phyloP scores from a whole-genome alignment of 1,139 yeast genomes.

The Pichia sp. region DNA sequence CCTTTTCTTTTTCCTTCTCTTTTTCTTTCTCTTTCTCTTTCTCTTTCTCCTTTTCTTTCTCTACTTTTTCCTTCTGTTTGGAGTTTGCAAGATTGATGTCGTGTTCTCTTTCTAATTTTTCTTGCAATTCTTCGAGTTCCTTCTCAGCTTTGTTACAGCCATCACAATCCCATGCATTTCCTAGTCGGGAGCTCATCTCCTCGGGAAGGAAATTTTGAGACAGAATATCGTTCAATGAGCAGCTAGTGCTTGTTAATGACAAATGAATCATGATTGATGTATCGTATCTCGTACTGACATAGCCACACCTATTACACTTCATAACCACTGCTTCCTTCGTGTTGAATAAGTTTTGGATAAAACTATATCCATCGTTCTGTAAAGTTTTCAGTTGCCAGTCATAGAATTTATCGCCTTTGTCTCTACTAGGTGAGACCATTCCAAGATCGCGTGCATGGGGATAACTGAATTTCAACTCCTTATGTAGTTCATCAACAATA shows the following conservation, averaged over 20 bases:
- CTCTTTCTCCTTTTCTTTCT: slow-evolving; percentile 11
- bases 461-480: slow-evolving; percentile 55
- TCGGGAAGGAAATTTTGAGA: slow-evolving; percentile 24
- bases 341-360: slow-evolving; percentile 66
- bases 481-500: slow-evolving; percentile 79
- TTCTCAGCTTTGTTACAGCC: slow-evolving; percentile 48
- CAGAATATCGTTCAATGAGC: slow-evolving; percentile 24
- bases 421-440: background rate
- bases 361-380: slow-evolving; percentile 58
- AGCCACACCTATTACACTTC: slow-evolving; percentile 60
- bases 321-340: slow-evolving; percentile 73
- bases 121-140: slow-evolving; percentile 36
- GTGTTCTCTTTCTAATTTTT: slow-evolving; percentile 12
- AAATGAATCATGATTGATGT: slow-evolving; percentile 30
- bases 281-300: slow-evolving; percentile 39
- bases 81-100: slow-evolving; percentile 6
- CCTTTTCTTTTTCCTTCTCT: slow-evolving; percentile 15
- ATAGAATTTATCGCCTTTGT: slow-evolving; percentile 41
- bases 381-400: slow-evolving; percentile 55
- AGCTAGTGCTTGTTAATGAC: slow-evolving; percentile 23
- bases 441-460: slow-evolving; percentile 1
- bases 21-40: slow-evolving; percentile 9
- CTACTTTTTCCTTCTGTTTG: slow-evolving; percentile 5
- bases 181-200: slow-evolving; percentile 56
- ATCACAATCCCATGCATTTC: slow-evolving; percentile 87